phyloP scores from a whole-genome alignment of 129 eudicot species.

The Chrysanthemum seticuspe region DNA sequence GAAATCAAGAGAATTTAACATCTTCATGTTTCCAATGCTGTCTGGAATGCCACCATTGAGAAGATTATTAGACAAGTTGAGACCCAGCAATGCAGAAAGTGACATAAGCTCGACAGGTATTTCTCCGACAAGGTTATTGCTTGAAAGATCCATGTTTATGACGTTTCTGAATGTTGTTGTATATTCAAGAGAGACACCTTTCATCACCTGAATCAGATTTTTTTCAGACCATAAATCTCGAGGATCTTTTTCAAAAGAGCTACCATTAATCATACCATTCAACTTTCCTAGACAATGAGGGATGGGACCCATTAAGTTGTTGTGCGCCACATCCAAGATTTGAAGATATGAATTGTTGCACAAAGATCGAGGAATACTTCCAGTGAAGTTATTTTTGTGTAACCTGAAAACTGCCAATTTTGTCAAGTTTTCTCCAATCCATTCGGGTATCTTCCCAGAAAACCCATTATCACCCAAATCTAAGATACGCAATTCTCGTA shows the following conservation, averaged over 20 bases:
- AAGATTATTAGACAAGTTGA: constrained; percentile 29
- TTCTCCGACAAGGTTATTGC: constrained; percentile 14
- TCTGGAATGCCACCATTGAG: constrained; percentile 29
- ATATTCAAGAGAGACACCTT: constrained; percentile 17
- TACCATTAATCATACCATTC: background rate
- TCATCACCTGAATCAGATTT: background rate
- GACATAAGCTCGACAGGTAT: constrained; percentile 21
- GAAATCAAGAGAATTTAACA: constrained; percentile 22
- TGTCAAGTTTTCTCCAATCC: background rate
- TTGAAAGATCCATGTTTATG: constrained; percentile 17
- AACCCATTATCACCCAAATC: background rate
- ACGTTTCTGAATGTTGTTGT: background rate
- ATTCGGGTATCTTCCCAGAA: background rate
- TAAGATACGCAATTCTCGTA: background rate
- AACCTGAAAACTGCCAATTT: background rate
- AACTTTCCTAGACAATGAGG: constrained; percentile 17
- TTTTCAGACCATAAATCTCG: background rate
- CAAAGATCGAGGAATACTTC: background rate
- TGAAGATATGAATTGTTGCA: constrained; percentile 10
- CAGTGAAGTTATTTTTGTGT: background rate
- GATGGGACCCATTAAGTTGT: constrained; percentile 14
- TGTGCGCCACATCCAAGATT: constrained; percentile 12
- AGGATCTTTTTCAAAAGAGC: background rate
- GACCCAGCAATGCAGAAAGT: background rate
- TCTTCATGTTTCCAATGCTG: constrained; percentile 16